Base-by-base conservation (phyloP, 768 basidiomycete species). In the Gloeostereum incarnatum region DNA sequence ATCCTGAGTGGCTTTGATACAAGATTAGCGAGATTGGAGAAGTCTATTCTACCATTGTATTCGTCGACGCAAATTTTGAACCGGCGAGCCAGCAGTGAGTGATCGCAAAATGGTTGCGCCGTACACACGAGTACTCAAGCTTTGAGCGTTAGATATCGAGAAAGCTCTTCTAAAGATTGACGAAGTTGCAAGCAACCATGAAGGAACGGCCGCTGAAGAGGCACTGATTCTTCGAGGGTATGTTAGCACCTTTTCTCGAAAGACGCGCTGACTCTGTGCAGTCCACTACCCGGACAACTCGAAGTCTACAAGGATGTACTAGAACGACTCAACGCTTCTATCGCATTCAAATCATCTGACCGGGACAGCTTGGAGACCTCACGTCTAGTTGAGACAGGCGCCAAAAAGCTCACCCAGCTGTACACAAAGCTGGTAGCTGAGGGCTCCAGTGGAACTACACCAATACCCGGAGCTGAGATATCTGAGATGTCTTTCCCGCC, bases 401-500 rank as follows among this genome's bases (percentile, higher is more conserved):
- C 78, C 4, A 88, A 88, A 63, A 88, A 87, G 51, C 65, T 90
- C 7, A 70, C 78, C 0, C 85, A 87, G 48, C 58, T 88, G 9
- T 90, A 82, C 52, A 91, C 85, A n/a, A 87, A 85, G 49, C 67
- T 84, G 22, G 83, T 88, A n/a, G 87, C 88, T 2, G 86, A 88
- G 59, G 82, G 76, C 18, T 89, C 84, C 1, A 81, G 85, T 3
- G 85, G 85, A 20, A 65, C 70, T n/a, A 76, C 80, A 4, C 78
- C 75, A 0, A 64, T 68, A 26, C 71, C 78, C 10, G 76, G 75
- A 11, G 54, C 75, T 0, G 73, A 79, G 20, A 73, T 75, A 35
- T 58, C 66, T 18, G 64, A 68, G 29, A 57, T 64, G 5, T 69
- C 73, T 0, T 81, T 83, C 52, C 73, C 78, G 0, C 58, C 70